These are phyloP conservation scores for Populus nigra DNA, from an alignment of 345 rosid species.

Conservation along the genomic window DNA sequence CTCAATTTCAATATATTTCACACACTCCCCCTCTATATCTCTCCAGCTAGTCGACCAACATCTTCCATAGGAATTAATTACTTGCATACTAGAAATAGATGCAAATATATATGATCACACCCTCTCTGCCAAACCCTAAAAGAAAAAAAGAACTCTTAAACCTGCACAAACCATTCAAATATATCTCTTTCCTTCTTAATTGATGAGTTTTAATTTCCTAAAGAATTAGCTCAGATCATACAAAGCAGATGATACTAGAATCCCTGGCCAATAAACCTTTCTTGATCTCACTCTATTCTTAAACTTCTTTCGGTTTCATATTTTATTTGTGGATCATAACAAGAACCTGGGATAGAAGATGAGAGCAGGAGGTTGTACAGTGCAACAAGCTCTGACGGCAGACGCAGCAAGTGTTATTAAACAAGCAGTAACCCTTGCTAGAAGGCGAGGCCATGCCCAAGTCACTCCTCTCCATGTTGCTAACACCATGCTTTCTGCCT, in stretches of 20 bases:
- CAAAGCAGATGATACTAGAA: neutral
- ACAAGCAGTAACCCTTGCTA: constrained; percentile 29
- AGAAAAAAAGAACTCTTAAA: neutral
- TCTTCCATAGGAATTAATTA: neutral
- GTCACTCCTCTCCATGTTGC: constrained; percentile 59
- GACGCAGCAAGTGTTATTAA: constrained; percentile 30
- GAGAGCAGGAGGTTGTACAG: constrained; percentile 36
- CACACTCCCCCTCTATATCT: constrained; percentile 12
- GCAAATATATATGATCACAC: neutral
- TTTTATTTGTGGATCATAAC: neutral
- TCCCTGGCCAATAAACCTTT: neutral
- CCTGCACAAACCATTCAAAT: neutral
- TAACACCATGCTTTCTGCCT: constrained; percentile 54
- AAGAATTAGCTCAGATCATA: neutral
- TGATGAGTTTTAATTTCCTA: neutral
- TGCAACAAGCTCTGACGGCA: constrained; percentile 31
- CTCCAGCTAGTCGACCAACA: constrained; percentile 18
- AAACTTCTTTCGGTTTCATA: neutral
- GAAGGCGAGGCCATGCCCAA: constrained; percentile 33
- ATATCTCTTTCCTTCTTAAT: neutral
- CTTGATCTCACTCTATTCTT: neutral
- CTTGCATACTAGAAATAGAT: neutral
- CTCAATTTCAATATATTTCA: constrained; percentile 20
- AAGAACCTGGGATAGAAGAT: constrained; percentile 3
- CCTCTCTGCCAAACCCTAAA: neutral